Evolutionary conservation across 305 asterid species (phyloP).

Genomic region (Fraxinus albicans): DNA sequence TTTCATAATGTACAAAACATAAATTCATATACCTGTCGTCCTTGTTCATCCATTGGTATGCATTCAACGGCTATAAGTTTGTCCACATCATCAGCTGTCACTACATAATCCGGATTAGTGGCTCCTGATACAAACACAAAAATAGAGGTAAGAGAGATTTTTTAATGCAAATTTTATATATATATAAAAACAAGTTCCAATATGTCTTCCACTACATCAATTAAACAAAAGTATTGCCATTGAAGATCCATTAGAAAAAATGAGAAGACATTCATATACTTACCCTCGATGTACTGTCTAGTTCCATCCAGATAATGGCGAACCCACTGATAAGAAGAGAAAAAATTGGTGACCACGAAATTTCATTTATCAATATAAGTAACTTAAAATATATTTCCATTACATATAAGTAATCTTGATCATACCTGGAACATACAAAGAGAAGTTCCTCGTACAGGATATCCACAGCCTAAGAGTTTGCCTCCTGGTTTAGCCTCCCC

Average conservation of each 20-base stretch:
- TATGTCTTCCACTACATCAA: background rate
- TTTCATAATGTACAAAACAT: background rate
- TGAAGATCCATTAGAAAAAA: slow-evolving; percentile 1
- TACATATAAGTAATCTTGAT: slow-evolving; percentile 7
- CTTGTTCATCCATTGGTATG: slow-evolving; percentile 98
- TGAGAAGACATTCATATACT: slow-evolving; percentile 19
- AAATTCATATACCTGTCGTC: slow-evolving; percentile 61
- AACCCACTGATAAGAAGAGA: slow-evolving; percentile 72
- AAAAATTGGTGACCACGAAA: slow-evolving; percentile 14
- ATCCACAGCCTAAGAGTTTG: slow-evolving; percentile 89
- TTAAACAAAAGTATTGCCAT: background rate
- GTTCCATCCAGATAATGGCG: slow-evolving; percentile 99
- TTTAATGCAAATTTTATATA: slow-evolving; percentile 7
- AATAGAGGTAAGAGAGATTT: background rate
- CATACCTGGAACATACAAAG: slow-evolving; percentile 99
- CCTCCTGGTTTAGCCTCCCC: slow-evolving; percentile 97
- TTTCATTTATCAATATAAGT: slow-evolving; percentile 12
- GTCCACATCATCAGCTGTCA: slow-evolving; percentile 97
- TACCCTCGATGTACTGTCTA: slow-evolving; percentile 93
- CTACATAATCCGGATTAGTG: slow-evolving; percentile 89
- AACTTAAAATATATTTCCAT: slow-evolving; percentile 2
- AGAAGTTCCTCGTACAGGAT: slow-evolving; percentile 94
- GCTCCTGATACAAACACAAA: slow-evolving; percentile 59
- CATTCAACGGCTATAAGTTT: slow-evolving; percentile 95
- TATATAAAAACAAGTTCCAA: background rate